Conservation (phyloP, 768 basidiomycete genomes). For the Xerocomus potaroensis region DNA sequence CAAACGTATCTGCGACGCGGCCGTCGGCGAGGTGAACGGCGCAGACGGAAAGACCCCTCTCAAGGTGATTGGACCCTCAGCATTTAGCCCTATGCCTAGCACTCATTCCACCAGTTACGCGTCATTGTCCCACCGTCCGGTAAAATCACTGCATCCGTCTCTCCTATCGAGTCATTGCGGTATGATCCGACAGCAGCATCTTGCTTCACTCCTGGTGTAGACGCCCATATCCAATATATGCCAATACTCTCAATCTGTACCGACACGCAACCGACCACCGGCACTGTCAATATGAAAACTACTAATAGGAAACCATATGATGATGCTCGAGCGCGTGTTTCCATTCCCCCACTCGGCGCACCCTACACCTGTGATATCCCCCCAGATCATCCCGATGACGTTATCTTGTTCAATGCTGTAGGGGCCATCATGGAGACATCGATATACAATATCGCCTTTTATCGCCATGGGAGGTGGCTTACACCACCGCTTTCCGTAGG, state of each 20-base stretch:
- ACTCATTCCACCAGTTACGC: slow-evolving; percentile 43
- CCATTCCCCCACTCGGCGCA: slow-evolving; percentile 34
- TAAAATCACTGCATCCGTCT: slow-evolving; percentile 32
- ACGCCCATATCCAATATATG: slow-evolving; percentile 23
- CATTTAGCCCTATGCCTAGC: background rate
- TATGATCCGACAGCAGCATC: slow-evolving; percentile 39
- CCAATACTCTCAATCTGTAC: slow-evolving; percentile 45
- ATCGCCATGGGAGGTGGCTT: slow-evolving; percentile 53
- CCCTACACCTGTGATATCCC: background rate
- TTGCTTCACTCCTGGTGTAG: slow-evolving; percentile 33
- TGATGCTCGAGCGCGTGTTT: slow-evolving; percentile 55
- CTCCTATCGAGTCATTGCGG: slow-evolving; percentile 30
- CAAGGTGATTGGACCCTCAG: slow-evolving; percentile 19
- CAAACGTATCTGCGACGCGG: slow-evolving; percentile 42
- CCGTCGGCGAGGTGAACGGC: slow-evolving; percentile 31
- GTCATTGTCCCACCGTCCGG: slow-evolving; percentile 43
- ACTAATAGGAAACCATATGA: slow-evolving; percentile 58
- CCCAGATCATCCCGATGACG: slow-evolving; percentile 40
- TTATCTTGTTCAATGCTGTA: slow-evolving; percentile 56
- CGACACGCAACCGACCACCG: slow-evolving; percentile 51
- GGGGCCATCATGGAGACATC: slow-evolving; percentile 58
- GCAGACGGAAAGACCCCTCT: slow-evolving; percentile 9
- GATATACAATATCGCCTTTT: slow-evolving; percentile 69
- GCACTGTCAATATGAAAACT: slow-evolving; percentile 63
- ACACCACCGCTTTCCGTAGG: slow-evolving; percentile 60